A percentile compares a stretch with the other conserved stretches of the same genome.
Evolutionary conservation across 2,329 filamentous ascomycete genomes (phyloP).

Genomic region (Claviceps sp.): DNA sequence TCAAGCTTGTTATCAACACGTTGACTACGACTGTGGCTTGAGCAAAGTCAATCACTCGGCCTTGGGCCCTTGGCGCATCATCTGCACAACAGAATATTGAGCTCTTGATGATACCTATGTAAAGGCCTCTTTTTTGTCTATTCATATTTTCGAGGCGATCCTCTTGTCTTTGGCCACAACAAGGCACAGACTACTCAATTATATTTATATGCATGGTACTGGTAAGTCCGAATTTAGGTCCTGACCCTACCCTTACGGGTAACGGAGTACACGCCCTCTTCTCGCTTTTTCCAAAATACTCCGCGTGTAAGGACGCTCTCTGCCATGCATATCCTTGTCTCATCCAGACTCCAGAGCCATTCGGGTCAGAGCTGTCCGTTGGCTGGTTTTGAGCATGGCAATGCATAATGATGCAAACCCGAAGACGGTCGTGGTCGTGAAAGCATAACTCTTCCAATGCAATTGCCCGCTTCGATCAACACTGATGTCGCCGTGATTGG

Average conservation of each 20-base stretch:
- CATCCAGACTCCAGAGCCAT: not conserved
- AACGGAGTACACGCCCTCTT: too few species aligned
- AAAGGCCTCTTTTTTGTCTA: not conserved
- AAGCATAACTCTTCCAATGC: not conserved
- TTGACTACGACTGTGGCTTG: not conserved
- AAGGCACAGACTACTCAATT: not conserved
- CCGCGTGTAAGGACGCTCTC: not conserved
- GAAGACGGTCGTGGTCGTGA: not conserved
- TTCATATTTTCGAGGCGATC: too few species aligned
- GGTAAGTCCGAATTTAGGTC: not conserved
- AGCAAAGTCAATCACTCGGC: not conserved
- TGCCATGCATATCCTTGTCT: not conserved
- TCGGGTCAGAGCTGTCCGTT: not conserved
- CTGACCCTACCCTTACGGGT: not conserved
- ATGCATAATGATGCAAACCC: not conserved
- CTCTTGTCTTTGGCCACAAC: not conserved
- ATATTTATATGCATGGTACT: not conserved
- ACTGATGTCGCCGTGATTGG: not conserved
- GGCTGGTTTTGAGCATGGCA: not conserved
- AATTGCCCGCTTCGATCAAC: not conserved
- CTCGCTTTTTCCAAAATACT: too few species aligned
- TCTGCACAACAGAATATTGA: not conserved
- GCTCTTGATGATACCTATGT: not conserved
- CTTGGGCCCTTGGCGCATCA: not conserved
- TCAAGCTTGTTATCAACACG: not conserved